phyloP scores from a whole-genome alignment of 1,139 yeast species.

The Debaryomyces subglobosus region DNA sequence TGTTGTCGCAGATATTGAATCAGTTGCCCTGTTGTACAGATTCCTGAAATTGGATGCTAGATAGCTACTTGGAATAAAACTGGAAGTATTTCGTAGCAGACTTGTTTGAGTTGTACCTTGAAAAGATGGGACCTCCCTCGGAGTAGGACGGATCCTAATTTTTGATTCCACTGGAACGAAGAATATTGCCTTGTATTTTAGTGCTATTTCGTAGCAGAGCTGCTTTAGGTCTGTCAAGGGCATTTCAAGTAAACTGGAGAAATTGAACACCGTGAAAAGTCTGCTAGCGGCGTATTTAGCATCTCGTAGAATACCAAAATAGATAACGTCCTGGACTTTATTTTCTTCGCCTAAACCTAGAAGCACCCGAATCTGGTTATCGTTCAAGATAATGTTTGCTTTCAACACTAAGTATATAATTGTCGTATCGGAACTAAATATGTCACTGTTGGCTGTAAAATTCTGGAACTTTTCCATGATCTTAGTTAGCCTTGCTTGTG shows the following conservation, averaged over 20 bases:
- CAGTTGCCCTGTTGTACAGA: not conserved
- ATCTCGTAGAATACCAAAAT: conserved; percentile 12
- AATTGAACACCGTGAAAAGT: conserved; percentile 12
- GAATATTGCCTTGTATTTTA: conserved; percentile 22
- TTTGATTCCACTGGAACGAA: conserved; percentile 18
- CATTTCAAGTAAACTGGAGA: conserved; percentile 15
- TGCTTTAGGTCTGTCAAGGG: conserved; percentile 27
- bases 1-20: not conserved
- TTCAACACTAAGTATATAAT: conserved; percentile 20
- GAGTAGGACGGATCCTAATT: not conserved
- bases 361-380: conserved; percentile 18
- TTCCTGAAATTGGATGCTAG: not conserved
- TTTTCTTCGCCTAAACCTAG: conserved; percentile 15
- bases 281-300: conserved; percentile 15
- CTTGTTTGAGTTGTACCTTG: not conserved
- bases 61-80: not conserved
- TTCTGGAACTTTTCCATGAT: conserved; percentile 5
- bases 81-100: not conserved
- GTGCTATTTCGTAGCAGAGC: conserved; percentile 24
- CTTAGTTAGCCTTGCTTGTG: not conserved
- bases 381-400: conserved; percentile 16
- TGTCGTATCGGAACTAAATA: conserved; percentile 15
- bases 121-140: not conserved
- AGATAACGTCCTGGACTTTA: conserved; percentile 15
- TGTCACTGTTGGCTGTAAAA: conserved; percentile 2